phyloP scores from a whole-genome alignment of 208 protist species.

The Naegleria fowleri region DNA sequence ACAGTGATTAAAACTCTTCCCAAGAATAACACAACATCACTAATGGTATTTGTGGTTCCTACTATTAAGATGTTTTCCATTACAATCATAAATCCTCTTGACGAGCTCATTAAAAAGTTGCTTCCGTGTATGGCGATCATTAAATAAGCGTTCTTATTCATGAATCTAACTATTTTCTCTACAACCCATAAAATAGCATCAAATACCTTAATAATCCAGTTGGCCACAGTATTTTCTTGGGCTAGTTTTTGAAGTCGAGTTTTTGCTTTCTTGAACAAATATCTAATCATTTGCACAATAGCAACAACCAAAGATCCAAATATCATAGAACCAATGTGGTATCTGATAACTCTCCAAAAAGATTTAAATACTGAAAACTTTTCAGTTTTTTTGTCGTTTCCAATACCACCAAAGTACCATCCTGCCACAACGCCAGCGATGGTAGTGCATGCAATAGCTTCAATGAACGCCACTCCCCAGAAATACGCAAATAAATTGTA shows the following conservation, averaged over 20 bases:
- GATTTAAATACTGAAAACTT: conserved; percentile 34
- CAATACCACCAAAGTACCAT: conserved; percentile 64
- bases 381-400: conserved; percentile 46
- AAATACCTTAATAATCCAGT: conserved; percentile 49
- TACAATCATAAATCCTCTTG: conserved; percentile 55
- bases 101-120: conserved; percentile 62
- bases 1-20: conserved; percentile 52
- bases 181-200: conserved; percentile 61
- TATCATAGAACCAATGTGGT: conserved; percentile 70
- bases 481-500: conserved; percentile 65
- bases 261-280: conserved; percentile 50
- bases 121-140: conserved; percentile 66
- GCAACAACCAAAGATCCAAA: conserved; percentile 73
- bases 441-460: conserved; percentile 49
- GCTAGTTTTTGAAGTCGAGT: conserved; percentile 37
- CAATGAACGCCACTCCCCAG: conserved; percentile 58
- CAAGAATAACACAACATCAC: conserved; percentile 49
- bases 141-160: conserved; percentile 80
- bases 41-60: conserved; percentile 46
- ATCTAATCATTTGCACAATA: conserved; percentile 61
- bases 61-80: conserved; percentile 51
- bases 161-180: conserved; percentile 67
- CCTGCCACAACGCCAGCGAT: conserved; percentile 59
- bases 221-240: conserved; percentile 30
- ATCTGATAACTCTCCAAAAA: conserved; percentile 50